These are phyloP conservation scores for Aotearoamyces nothofagi DNA, from an alignment of 2,329 filamentous ascomycete genomes.

Conservation along the genomic window DNA sequence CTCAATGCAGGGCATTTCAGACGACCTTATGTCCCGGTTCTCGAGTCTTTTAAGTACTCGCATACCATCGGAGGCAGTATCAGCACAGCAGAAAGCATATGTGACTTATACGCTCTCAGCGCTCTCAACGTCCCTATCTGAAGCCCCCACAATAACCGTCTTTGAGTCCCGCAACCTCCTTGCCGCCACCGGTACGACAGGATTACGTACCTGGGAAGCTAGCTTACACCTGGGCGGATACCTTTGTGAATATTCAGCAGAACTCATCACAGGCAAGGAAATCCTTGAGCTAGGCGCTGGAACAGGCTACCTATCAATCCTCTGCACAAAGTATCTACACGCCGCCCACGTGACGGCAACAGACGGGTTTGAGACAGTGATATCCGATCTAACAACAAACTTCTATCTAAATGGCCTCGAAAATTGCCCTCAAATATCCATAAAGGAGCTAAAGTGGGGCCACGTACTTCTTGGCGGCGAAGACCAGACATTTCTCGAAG, in stretches of 20 bases:
- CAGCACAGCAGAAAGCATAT: constrained; percentile 57
- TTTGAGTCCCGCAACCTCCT: constrained; percentile 56
- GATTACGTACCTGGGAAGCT: constrained; percentile 70
- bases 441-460: constrained; percentile 36
- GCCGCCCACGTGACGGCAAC: constrained; percentile 48
- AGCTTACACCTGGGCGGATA: constrained; percentile 59
- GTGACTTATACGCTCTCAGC: constrained; percentile 48
- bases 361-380: constrained; percentile 60
- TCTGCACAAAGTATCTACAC: constrained; percentile 53
- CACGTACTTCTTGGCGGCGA: constrained; percentile 19
- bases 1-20: constrained; percentile 80
- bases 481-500: constrained; percentile 25
- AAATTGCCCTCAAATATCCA: constrained; percentile 33
- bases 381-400: constrained; percentile 51
- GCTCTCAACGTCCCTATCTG: constrained; percentile 3
- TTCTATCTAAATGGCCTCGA: constrained; percentile 53
- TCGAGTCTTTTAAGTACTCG: constrained; percentile 47
- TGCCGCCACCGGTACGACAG: constrained; percentile 57
- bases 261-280: constrained; percentile 32
- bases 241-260: constrained; percentile 28
- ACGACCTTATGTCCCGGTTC: constrained; percentile 59
- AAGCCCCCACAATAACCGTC: constrained; percentile 35
- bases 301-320: constrained; percentile 59
- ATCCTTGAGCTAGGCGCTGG: constrained; percentile 63
- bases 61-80: constrained; percentile 45